phyloP scores from a whole-genome alignment of 768 basidiomycete genomes.

The Hypsizygus marmoreus region DNA sequence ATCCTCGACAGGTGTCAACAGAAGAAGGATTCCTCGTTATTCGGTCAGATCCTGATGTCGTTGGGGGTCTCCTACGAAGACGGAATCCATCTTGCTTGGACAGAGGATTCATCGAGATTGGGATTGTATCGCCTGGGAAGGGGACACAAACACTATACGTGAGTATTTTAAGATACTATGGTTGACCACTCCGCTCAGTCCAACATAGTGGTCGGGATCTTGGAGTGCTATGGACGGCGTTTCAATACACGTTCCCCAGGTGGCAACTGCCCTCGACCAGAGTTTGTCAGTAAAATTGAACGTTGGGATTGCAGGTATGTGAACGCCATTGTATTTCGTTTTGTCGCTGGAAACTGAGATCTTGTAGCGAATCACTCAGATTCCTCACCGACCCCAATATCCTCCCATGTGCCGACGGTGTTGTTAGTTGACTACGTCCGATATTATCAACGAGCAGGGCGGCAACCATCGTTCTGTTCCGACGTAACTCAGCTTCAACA shows the following conservation, averaged over 20 bases:
- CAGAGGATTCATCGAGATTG: slow-evolving; percentile 23
- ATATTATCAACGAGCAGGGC: slow-evolving; percentile 12
- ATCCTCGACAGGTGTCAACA: slow-evolving; percentile 9
- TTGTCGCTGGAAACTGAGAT: not conserved
- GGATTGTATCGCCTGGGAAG: slow-evolving; percentile 2
- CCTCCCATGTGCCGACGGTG: not conserved
- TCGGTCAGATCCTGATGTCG: not conserved
- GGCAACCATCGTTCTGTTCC: not conserved
- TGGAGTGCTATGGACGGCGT: not conserved
- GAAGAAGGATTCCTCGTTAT: slow-evolving; percentile 10
- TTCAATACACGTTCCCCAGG: not conserved
- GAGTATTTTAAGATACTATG: too few relatives aligned
- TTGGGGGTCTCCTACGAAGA: slow-evolving; percentile 12
- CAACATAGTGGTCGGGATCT: slow-evolving; percentile 14
- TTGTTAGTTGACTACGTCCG: slow-evolving; percentile 18
- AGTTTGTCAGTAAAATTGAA: not conserved
- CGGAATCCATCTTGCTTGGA: slow-evolving; percentile 17
- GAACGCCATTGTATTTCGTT: too few relatives aligned
- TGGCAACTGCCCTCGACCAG: not conserved
- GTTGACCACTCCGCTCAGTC: too few relatives aligned
- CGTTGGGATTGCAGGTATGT: slow-evolving; percentile 6
- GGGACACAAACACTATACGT: too few relatives aligned
- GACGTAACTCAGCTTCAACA: not conserved
- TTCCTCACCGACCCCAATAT: not conserved
- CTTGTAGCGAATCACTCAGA: not conserved